phyloP scores from a whole-genome alignment of 2,329 filamentous ascomycete species.

The Teratosphaeria pseudoeucalypti region DNA sequence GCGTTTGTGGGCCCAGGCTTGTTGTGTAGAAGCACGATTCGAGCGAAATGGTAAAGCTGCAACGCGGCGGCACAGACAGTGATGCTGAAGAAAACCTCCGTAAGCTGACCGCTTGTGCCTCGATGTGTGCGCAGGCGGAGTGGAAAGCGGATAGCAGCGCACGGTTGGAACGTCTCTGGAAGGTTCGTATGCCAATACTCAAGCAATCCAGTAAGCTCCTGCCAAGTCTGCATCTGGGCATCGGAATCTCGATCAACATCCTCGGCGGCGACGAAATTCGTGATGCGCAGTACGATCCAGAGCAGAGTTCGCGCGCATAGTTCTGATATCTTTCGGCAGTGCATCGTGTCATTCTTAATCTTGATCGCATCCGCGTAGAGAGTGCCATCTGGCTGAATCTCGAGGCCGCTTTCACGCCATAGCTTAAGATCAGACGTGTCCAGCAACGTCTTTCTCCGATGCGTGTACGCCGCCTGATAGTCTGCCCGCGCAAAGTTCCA shows the following conservation, averaged over 20 bases:
- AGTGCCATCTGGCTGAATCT: constrained; percentile 42
- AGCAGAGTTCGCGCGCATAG: constrained; percentile 53
- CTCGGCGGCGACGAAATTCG: constrained; percentile 50
- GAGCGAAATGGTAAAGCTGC: constrained; percentile 55
- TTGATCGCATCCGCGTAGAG: constrained; percentile 33
- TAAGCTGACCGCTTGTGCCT: constrained; percentile 10
- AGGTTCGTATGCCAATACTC: constrained; percentile 49
- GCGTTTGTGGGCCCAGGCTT: constrained; percentile 45
- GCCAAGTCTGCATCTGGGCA: constrained; percentile 29
- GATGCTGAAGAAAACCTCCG: constrained; percentile 54
- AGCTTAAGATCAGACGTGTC: constrained; percentile 50
- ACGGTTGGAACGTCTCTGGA: constrained; percentile 50
- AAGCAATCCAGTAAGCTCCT: constrained; percentile 45
- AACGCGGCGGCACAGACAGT: constrained; percentile 55
- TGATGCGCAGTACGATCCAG: constrained; percentile 54
- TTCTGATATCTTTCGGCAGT: constrained; percentile 17
- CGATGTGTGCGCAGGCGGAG: not conserved
- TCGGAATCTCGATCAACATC: constrained; percentile 28
- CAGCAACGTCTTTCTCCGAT: constrained; percentile 48
- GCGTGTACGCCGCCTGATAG: constrained; percentile 39
- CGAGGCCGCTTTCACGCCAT: constrained; percentile 54
- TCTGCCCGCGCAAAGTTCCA: constrained; percentile 54
- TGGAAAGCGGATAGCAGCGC: constrained; percentile 31
- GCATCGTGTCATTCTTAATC: constrained; percentile 42
- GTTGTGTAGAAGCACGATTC: constrained; percentile 51